Base-by-base conservation (phyloP, 2,329 filamentous ascomycete species). In the Fusarium albidum region DNA sequence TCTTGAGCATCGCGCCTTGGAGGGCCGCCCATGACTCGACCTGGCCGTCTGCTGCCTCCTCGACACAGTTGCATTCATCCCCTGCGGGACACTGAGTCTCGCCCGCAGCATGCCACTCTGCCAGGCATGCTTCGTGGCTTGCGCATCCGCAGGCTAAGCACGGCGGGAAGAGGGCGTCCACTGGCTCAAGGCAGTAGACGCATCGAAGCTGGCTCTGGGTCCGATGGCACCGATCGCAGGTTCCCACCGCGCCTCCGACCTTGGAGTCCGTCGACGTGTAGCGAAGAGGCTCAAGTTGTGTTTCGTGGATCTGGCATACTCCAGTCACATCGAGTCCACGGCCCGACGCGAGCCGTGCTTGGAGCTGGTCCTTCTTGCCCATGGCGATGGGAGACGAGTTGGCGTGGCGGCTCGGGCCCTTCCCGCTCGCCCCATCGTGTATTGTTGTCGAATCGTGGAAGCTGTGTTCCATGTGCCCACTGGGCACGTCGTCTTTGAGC, bases 91-190 rank as follows among this genome's bases (percentile, higher is more conserved):
- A 89, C 39, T 79, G 71, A 2, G 73, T 79, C 68, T 85, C 82
- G 17, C 82, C 82, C 6, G 78, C 77, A 7, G 75, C 78, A 59
- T 85, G 82, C 83, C 84, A 86, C 63, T 84, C 82, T 3, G 77
- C 77, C 13, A 85, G 75, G 57, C 86, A 89, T 9, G 74, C 69
- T 38, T 85, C 80, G 68, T 89, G 86, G 44, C 78, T 80, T 8
- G 81, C 81, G 59, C 86, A 89, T 11, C 85, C 85, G 58, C 86
- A 89, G 10, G 79, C 79, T 3, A 89, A 75, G 56, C 86, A 89
- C 1, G 85, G 79, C 4, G 82, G 74, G 64, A 85, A 89, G 11
- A 86, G 75, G 1, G 82, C 82, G 56, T 81, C 80, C 28, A 88
- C 75, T 3, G 84, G 83, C 57, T 87, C 84, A 41, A 81, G 74